Percentiles rank a stretch among this genome's conserved stretches.
Evolutionary conservation across 2,329 filamentous ascomycete genomes (phyloP).

Genomic region (Penicillium aurantiogriseum): DNA sequence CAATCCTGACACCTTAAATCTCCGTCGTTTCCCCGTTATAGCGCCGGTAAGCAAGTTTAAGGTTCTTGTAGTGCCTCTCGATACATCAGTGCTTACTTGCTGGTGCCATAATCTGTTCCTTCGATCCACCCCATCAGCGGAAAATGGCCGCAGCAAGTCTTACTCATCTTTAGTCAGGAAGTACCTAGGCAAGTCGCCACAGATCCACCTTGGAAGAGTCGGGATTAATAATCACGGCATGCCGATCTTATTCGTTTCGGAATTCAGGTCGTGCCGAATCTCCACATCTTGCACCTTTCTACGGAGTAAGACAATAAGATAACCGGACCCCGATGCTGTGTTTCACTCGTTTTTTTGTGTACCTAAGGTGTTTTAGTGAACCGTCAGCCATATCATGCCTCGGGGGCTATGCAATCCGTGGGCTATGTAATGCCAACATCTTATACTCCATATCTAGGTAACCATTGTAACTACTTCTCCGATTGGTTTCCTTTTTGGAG

Average conservation of each 20-base stretch:
- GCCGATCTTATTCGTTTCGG: not conserved
- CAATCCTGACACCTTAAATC: not conserved
- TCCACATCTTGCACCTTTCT: not conserved
- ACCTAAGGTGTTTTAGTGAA: too few species aligned
- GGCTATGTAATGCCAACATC: not conserved
- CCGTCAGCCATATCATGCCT: too few species aligned
- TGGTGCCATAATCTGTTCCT: not conserved
- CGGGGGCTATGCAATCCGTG: not conserved
- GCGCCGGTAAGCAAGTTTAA: not conserved
- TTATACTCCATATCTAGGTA: not conserved
- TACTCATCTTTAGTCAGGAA: constrained; percentile 1
- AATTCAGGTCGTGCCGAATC: not conserved
- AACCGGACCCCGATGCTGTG: not conserved
- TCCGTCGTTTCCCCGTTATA: not conserved
- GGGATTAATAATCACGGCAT: not conserved
- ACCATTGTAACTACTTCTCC: not conserved
- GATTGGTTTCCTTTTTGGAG: not conserved
- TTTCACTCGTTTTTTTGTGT: not conserved
- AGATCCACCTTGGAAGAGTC: not conserved
- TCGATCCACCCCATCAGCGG: not conserved
- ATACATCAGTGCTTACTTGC: not conserved
- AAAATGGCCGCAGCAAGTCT: not conserved
- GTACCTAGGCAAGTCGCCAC: too few species aligned
- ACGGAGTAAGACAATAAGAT: not conserved
- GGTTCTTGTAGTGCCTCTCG: not conserved